phyloP scores from a whole-genome alignment of 306 rosid genomes.

The Cucurbita ficifolia region DNA sequence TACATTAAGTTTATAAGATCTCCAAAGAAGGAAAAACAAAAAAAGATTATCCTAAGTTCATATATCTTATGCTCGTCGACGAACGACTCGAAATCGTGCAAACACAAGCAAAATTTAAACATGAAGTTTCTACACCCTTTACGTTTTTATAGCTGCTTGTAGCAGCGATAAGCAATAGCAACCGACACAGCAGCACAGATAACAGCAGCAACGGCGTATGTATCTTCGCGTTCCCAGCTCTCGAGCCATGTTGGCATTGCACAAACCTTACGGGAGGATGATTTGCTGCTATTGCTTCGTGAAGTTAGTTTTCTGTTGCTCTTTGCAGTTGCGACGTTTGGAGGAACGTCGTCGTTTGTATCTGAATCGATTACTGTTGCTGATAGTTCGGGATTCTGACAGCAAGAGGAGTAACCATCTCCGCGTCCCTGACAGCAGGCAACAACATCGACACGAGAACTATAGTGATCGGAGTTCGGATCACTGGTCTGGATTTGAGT shows the following conservation, averaged over 20 bases:
- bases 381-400: slow-evolving; percentile 21
- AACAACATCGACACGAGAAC: slow-evolving; percentile 17
- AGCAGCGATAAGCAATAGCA: slow-evolving; percentile 69
- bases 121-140: background rate
- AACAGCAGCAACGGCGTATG: slow-evolving; percentile 69
- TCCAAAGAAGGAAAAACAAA: background rate
- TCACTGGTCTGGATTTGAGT: slow-evolving; percentile 11
- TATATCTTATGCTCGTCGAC: background rate
- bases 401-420: slow-evolving; percentile 23
- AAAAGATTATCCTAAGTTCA: background rate
- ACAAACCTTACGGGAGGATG: slow-evolving; percentile 33
- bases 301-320: slow-evolving; percentile 24
- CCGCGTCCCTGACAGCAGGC: slow-evolving; percentile 52
- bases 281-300: slow-evolving; percentile 35
- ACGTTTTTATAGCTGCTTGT: slow-evolving; percentile 29
- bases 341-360: slow-evolving; percentile 20
- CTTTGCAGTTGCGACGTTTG: slow-evolving; percentile 22
- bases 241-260: slow-evolving; percentile 67
- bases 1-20: background rate
- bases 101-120: background rate
- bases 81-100: background rate
- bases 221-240: slow-evolving; percentile 87
- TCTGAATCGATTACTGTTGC: slow-evolving; percentile 25
- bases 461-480: background rate
- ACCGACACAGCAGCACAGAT: slow-evolving; percentile 74